These are phyloP conservation scores for Phytophthora brassicae DNA, from an alignment of 352 stramenopile genomes.

Conservation along the genomic window DNA sequence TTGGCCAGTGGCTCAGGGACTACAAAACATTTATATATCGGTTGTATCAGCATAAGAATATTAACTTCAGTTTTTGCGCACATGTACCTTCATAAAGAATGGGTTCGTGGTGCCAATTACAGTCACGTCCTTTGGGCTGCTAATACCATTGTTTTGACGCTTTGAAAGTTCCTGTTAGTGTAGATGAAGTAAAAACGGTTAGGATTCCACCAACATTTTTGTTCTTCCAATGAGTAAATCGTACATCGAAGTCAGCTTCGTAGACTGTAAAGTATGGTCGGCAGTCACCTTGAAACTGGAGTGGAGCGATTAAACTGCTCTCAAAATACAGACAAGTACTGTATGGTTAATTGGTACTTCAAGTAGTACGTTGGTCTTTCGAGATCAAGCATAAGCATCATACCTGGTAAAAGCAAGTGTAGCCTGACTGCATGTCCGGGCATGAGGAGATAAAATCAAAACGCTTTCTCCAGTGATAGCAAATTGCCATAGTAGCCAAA, in stretches of 20 bases:
- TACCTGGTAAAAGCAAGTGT: slow-evolving; percentile 80
- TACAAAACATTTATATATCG: slow-evolving; percentile 15
- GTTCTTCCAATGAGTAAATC: slow-evolving; percentile 9
- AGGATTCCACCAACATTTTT: background rate
- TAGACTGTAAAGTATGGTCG: slow-evolving; percentile 88
- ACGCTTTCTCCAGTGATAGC: slow-evolving; percentile 83
- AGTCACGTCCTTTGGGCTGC: slow-evolving; percentile 46
- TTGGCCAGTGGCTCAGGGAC: slow-evolving; percentile 78
- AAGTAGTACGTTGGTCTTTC: background rate
- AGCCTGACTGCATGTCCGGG: slow-evolving; percentile 80
- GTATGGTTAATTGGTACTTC: background rate
- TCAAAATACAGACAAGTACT: background rate
- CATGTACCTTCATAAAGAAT: slow-evolving; percentile 83
- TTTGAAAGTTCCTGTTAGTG: slow-evolving; percentile 49
- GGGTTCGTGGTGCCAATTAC: slow-evolving; percentile 86
- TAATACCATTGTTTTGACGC: slow-evolving; percentile 58
- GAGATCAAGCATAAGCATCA: background rate
- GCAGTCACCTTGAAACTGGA: slow-evolving; percentile 81
- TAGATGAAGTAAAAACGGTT: slow-evolving; percentile 1
- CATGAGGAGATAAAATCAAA: slow-evolving; percentile 75
- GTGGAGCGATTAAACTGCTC: slow-evolving; percentile 72
- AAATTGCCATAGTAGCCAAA: slow-evolving; percentile 88
- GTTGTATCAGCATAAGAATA: background rate
- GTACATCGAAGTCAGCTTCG: slow-evolving; percentile 82
- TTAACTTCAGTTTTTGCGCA: background rate